phyloP scores from a whole-genome alignment of 441 rosid species.

The Pelargonium australe region DNA sequence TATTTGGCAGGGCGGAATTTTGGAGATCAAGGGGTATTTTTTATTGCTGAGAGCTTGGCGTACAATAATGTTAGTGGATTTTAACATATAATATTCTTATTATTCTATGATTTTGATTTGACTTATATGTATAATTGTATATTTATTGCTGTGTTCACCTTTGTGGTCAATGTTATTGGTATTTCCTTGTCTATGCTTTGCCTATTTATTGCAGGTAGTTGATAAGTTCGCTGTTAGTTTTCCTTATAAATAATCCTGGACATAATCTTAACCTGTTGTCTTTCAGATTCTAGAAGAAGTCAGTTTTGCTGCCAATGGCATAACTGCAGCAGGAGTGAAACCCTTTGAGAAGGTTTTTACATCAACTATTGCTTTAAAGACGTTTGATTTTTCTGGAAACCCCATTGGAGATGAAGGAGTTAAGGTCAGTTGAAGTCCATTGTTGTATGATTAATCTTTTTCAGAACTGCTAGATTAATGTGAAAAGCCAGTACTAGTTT shows the following conservation, averaged over 20 bases:
- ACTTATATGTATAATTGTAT: constrained; percentile 1
- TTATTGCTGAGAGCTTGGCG: constrained; percentile 79
- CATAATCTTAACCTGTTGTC: constrained; percentile 4
- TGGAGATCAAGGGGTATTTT: constrained; percentile 92
- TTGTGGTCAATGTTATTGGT: constrained; percentile 5
- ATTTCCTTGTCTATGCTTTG: background rate
- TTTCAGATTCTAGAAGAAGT: constrained; percentile 74
- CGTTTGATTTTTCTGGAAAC: constrained; percentile 80
- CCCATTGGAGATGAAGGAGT: constrained; percentile 91
- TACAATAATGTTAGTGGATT: constrained; percentile 67
- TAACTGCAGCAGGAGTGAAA: constrained; percentile 75
- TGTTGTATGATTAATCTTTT: background rate
- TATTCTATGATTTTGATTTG: constrained; percentile 2
- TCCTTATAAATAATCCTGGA: constrained; percentile 13
- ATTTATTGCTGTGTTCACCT: constrained; percentile 1
- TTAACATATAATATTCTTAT: background rate
- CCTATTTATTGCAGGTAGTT: background rate
- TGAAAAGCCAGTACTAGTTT: background rate
- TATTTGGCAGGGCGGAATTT: constrained; percentile 65
- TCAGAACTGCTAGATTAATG: background rate
- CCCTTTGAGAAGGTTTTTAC: constrained; percentile 87
- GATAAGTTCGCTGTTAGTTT: background rate
- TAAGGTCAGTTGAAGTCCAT: constrained; percentile 49
- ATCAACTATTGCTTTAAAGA: constrained; percentile 56
- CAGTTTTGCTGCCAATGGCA: constrained; percentile 89